Conservation (phyloP, 2,329 filamentous ascomycete genomes). For the Aspergillus viridinutans region DNA sequence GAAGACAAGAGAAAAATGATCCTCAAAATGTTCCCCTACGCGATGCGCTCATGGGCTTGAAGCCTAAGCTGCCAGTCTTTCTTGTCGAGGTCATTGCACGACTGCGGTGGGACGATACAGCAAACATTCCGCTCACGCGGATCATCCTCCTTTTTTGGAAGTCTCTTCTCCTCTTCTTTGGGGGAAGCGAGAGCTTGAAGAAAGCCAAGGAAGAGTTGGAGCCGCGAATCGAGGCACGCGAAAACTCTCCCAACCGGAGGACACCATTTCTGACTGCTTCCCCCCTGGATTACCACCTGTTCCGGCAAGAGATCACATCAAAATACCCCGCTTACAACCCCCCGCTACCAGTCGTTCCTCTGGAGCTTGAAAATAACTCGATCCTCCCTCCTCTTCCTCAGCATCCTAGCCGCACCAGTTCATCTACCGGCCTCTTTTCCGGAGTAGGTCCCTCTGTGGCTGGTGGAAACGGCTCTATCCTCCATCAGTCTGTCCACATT, state of each 20-base stretch:
- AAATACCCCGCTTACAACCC: slow-evolving; percentile 97
- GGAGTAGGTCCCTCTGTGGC: slow-evolving; percentile 47
- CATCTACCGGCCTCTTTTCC: slow-evolving; percentile 59
- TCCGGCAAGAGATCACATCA: slow-evolving; percentile 92
- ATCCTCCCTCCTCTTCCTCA: slow-evolving; percentile 81
- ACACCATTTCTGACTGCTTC: slow-evolving; percentile 86
- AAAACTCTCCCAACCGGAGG: slow-evolving; percentile 49
- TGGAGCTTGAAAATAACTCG: slow-evolving; percentile 87
- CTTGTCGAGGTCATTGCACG: slow-evolving; percentile 66
- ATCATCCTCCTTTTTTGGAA: slow-evolving; percentile 90
- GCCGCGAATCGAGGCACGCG: slow-evolving; percentile 47
- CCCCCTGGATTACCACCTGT: slow-evolving; percentile 91
- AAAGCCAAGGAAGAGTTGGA: slow-evolving; percentile 67
- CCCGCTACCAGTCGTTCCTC: slow-evolving; percentile 72
- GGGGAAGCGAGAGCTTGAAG: slow-evolving; percentile 68
- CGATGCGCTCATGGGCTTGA: slow-evolving; percentile 49
- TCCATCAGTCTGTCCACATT: slow-evolving; percentile 95
- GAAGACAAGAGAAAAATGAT: slow-evolving; percentile 31
- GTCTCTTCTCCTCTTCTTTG: slow-evolving; percentile 78
- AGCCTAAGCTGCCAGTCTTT: slow-evolving; percentile 66
- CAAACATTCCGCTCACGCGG: slow-evolving; percentile 57
- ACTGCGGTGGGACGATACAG: slow-evolving; percentile 63
- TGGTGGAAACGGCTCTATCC: slow-evolving; percentile 61
- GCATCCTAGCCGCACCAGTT: slow-evolving; percentile 60
- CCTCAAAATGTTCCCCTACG: slow-evolving; percentile 20